These are phyloP conservation scores for Fraxinus albicans DNA, from an alignment of 305 asterid species.

Conservation along the genomic window DNA sequence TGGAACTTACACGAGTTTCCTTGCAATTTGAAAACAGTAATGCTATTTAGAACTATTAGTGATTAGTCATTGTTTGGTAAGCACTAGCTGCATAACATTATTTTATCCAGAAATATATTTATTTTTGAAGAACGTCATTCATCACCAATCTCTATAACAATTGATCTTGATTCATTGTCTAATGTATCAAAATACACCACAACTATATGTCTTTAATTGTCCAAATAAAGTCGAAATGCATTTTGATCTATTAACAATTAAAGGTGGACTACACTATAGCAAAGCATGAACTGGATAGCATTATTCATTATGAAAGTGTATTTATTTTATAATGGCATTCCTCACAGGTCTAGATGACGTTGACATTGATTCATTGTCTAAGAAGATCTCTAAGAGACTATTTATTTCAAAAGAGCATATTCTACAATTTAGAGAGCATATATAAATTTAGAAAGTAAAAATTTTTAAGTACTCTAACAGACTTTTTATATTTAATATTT, in stretches of 20 bases:
- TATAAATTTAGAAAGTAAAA: too few relatives aligned
- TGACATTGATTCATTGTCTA: neutral
- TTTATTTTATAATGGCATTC: too few relatives aligned
- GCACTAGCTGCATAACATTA: neutral
- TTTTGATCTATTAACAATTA: neutral
- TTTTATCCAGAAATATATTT: too few relatives aligned
- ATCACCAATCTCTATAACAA: neutral
- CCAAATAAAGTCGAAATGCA: neutral
- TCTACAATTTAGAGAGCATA: too few relatives aligned
- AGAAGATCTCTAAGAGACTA: too few relatives aligned
- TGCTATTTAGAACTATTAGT: too few relatives aligned
- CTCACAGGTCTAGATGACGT: too few relatives aligned
- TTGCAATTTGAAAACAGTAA: neutral
- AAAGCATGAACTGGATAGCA: neutral
- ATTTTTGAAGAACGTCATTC: too few relatives aligned
- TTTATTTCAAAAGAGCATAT: too few relatives aligned
- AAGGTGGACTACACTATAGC: neutral
- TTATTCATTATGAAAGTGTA: neutral
- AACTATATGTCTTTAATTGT: neutral
- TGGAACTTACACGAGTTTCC: neutral
- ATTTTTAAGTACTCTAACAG: too few relatives aligned
- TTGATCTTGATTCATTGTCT: neutral
- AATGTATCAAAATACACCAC: neutral
- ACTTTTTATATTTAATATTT: too few relatives aligned
- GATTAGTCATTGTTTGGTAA: too few relatives aligned